A percentile compares a stretch with the other conserved stretches of the same genome.
Evolutionary conservation across 2,329 filamentous ascomycete species (phyloP).

Genomic region (Cordyceps fumosorosea): DNA sequence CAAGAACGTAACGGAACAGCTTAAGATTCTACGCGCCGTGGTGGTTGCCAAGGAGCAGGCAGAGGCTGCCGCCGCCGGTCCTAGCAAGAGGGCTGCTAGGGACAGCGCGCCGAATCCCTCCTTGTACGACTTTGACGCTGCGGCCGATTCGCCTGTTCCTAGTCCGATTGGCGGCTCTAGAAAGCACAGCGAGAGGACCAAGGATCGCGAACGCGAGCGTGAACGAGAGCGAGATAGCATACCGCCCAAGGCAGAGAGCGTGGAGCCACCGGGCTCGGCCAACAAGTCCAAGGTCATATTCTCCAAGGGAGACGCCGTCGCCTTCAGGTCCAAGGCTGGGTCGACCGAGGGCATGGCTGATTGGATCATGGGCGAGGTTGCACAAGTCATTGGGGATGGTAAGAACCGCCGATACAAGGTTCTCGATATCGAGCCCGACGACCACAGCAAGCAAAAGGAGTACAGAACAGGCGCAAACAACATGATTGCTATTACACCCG

Average conservation of each 20-base stretch:
- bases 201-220: constrained; percentile 27
- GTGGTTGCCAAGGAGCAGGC: constrained; percentile 37
- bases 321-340: constrained; percentile 54
- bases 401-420: constrained; percentile 75
- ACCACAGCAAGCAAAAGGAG: constrained; percentile 57
- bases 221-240: constrained; percentile 38
- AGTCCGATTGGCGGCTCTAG: constrained; percentile 30
- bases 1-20: constrained; percentile 34
- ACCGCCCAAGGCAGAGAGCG: constrained; percentile 50
- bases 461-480: constrained; percentile 67
- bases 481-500: constrained; percentile 68
- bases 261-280: constrained; percentile 42
- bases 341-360: constrained; percentile 42
- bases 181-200: constrained; percentile 23
- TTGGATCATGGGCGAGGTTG: constrained; percentile 74
- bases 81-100: constrained; percentile 21
- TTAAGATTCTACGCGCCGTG: constrained; percentile 36
- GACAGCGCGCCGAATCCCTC: constrained; percentile 24
- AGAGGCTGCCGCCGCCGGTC: constrained; percentile 26
- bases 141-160: constrained; percentile 39
- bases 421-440: constrained; percentile 71
- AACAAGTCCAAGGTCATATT: constrained; percentile 49
- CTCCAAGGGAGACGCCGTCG: constrained; percentile 56
- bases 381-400: constrained; percentile 66
- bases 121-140: constrained; percentile 39